Base-by-base conservation (phyloP, 2,329 filamentous ascomycete genomes). In the Rhynchosporium secalis region DNA sequence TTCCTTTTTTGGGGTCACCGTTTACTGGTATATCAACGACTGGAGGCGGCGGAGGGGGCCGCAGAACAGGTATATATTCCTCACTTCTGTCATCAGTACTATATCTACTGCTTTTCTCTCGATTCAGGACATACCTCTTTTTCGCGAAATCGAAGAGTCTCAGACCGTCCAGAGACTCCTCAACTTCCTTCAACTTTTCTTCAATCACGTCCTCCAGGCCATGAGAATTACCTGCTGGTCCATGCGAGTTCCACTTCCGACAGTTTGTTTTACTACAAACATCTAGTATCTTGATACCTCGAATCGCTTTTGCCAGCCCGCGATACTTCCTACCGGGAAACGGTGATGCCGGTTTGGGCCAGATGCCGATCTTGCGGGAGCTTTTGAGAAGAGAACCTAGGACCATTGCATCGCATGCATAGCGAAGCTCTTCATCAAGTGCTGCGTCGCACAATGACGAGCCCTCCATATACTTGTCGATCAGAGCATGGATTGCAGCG, bases 331-430 rank as follows among this genome's bases (percentile, higher is more conserved):
- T 64, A 13, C 68, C 67, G 5, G 10, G 7, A 33, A 66, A 71
- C 26, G 68, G 69, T 12, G 60, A 54, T 26, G 63, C 57, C 1
- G 67, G 68, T 38, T 58, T 63, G 0, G 69, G 69, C 68, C 66
- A 71, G n/a, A 71, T 67, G 10, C 67, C 68, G 51, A 70, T 70
- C n/a, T 66, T 66, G 12, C 61, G 49, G 12, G 68, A 66, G 10
- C 63, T 65, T 43, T 68, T 69, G 48, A 70, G 60, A 2, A 71
- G 56, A 36, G 67, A 71, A 20, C 69, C 66, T 13, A 72, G 46
- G 51, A 69, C 67, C 68, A 73, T 66, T 13, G 67, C 49, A 54
- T 68, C 61, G 62, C 56, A 72, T 5, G 61, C 70, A 4, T 68
- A 68, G 48, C 60, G 60, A 9, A 67, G 56, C 9, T 66, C 62